Evolutionary conservation across 495 filamentous ascomycete species (phyloP), one percentile per base, ranked within the genome.

Genomic region (Penicillium riverlandense): DNA sequence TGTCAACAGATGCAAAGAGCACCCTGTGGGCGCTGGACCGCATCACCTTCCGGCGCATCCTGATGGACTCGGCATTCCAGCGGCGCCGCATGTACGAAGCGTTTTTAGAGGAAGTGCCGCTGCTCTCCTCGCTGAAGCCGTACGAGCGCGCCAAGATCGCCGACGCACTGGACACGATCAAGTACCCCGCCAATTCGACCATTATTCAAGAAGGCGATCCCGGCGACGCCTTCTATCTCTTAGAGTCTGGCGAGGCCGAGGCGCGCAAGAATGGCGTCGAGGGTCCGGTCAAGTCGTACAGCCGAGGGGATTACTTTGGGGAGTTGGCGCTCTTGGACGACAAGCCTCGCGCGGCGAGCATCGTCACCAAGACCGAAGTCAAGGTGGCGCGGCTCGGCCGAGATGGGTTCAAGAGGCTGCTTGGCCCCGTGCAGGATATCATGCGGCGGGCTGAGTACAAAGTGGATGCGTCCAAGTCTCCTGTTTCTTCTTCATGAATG

Each of bases 51-150:
- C 88, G 92, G 39, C 88, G 92, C 29, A 97, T 98, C 54, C 74
- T 98, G 42, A 96, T 98, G 94, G 92, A 97, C 68, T 90, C 86
- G 38, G 94, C 92, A 12, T 98, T 96, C 67, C 86, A 91, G 58
- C 86, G 91, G 29, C 82, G 92, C 46, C 85, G 90, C 51, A 89
- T 97, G 82, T 98, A 97, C 62, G 92, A 98, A 61, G 84, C 82
- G 55, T 97, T 98, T 72, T 75, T 98, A n/a, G 90, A 95, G 59
- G 91, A 96, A 66, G 91, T 98, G 6, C 85, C 87, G 0, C 74
- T 97, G n/a, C 78, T 97, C 9, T 78, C 82, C 10, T 82, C 76
- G 22, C 78, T 98, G 35, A 91, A 90, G 13, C 72, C 84, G 0
- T 97, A 96, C 57, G 92, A 98, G 65, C 83, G 94, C 8, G 82